Percentiles rank a stretch among this genome's conserved stretches.
phyloP scores from a whole-genome alignment of 495 filamentous ascomycete genomes.

The Xylaria scruposa region DNA sequence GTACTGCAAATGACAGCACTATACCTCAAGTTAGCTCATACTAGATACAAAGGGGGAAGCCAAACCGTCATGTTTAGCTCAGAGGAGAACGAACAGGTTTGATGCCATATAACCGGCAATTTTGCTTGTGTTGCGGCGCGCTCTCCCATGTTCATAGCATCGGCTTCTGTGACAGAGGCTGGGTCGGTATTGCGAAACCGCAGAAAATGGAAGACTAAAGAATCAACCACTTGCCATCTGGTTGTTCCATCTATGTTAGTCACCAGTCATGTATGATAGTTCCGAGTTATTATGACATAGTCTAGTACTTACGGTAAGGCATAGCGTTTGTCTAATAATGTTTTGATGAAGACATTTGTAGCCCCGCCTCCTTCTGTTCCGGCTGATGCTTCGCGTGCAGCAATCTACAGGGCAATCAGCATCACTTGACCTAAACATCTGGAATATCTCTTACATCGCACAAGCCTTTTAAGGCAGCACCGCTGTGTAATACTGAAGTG shows the following conservation, averaged over 20 bases:
- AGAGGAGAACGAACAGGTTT: conserved; percentile 43
- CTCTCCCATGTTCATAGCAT: conserved; percentile 55
- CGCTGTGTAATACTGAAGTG: conserved; percentile 77
- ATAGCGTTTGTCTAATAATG: conserved; percentile 95
- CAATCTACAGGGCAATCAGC: conserved; percentile 54
- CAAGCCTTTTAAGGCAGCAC: conserved; percentile 85
- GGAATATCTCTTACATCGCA: conserved; percentile 62
- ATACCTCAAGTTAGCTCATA: conserved; percentile 30
- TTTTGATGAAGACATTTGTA: conserved; percentile 90
- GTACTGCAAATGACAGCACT: conserved; percentile 92
- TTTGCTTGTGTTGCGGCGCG: conserved; percentile 60
- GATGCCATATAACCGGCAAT: conserved; percentile 89
- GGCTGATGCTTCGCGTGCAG: conserved; percentile 78
- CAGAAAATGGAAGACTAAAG: conserved; percentile 94
- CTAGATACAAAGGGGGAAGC: not conserved
- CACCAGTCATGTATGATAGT: not conserved
- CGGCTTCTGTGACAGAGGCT: conserved; percentile 45
- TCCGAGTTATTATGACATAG: not conserved
- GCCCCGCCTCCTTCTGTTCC: conserved; percentile 77
- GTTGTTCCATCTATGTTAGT: conserved; percentile 50
- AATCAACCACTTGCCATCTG: conserved; percentile 79
- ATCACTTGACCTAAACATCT: not conserved
- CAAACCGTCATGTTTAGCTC: not conserved
- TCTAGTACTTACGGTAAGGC: conserved; percentile 67
- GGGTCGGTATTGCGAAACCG: conserved; percentile 73